Evolutionary conservation across 2,329 filamentous ascomycete species (phyloP).

Genomic region (Echinosphaeria canescens): DNA sequence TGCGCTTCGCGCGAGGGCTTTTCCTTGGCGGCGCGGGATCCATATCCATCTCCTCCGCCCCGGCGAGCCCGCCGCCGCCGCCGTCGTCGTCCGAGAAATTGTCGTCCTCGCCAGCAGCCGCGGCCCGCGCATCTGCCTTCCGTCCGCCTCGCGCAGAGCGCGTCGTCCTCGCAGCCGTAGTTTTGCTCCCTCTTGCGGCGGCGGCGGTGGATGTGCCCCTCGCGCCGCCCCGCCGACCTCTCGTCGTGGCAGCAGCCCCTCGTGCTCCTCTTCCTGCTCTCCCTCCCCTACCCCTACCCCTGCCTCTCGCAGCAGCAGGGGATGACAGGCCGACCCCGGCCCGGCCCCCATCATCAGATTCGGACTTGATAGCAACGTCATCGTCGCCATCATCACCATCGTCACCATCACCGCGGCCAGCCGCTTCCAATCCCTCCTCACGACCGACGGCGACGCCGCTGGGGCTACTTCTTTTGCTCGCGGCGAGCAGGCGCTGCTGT

Average conservation of each 20-base stretch:
- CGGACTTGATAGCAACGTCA: no score
- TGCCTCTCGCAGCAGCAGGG: neutral
- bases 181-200: neutral
- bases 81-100: conserved; percentile 22
- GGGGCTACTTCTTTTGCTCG: no score
- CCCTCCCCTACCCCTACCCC: conserved; percentile 1
- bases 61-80: no score
- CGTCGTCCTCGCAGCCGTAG: neutral
- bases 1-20: no score
- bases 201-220: neutral
- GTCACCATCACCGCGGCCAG: no score
- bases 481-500: conserved; percentile 43
- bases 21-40: conserved; percentile 14
- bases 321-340: neutral
- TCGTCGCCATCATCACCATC: no score
- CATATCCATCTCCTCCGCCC: conserved; percentile 26
- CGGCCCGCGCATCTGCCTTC: conserved; percentile 19
- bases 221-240: no score
- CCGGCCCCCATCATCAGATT: neutral
- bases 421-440: no score
- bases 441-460: no score
- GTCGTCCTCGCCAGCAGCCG: conserved; percentile 9
- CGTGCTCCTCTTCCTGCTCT: no score
- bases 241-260: no score
- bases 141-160: conserved; percentile 17